Evolutionary conservation across 495 filamentous ascomycete species (phyloP), one percentile per base, ranked within the genome.

Genomic region (Aspergillus sclerotiicarbonarius): DNA sequence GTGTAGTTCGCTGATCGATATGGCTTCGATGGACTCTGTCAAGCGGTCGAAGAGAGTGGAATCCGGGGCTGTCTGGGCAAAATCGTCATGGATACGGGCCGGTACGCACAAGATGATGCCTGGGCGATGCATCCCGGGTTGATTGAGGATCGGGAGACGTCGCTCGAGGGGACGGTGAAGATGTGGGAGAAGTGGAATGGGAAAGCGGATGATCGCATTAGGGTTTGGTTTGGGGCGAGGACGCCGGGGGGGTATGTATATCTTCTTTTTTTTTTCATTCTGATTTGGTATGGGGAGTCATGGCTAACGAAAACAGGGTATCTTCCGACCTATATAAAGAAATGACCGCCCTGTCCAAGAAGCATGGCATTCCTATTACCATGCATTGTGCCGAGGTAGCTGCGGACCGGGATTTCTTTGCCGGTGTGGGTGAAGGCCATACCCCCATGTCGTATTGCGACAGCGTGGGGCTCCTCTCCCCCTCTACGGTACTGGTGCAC

Each of bases 41-140:
- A 63, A 7, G 77, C 76, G 0, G 77, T 81, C 0, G 71, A 76
- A 31, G 76, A 81, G 39, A 78, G 70, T 41, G 77, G 77, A 0
- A 80, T 81, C 19, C 67, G 79, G 8, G 77, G 75, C 9, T 81
- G 79, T 61, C 57, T 81, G 56, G 77, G 72, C 10, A 73, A 75
- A 43, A 73, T 75, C 29, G 72, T 73, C 39, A 73, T 73, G 67
- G 66, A 73, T 20, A 71, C 69, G 39, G 68, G 64, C 7, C 74
- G 63, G 8, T 79, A 80, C 54, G 75, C 76, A 3, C 58, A 74
- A 57, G 76, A 79, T 44, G 66, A 76, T 20, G 72, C 73, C 3
- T 80, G 76, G 76, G 75, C 76, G 6, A 80, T 80, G 77, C 75
- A 80, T 62, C 75, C 76, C 0, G 77, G 77, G 8, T 62, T 80